Conservation (phyloP, 228 moss, liverwort and hornwort species). For the Sphagnum fallax region DNA sequence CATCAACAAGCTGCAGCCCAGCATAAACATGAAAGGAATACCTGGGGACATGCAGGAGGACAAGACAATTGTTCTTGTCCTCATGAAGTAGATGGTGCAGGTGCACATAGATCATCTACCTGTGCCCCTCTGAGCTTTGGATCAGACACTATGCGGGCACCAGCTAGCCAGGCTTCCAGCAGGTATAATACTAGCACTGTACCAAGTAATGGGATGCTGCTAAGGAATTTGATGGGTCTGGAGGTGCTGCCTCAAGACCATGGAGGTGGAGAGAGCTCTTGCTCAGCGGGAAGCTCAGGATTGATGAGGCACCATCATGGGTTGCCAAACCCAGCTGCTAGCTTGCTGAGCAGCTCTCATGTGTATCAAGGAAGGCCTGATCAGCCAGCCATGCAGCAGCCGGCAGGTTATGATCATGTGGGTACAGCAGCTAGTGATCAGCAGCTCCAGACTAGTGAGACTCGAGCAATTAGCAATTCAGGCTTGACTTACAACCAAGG, state of each 20-base stretch:
- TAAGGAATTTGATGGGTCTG: constrained; percentile 87
- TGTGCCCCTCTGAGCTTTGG: constrained; percentile 16
- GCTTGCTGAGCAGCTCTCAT: constrained; percentile 41
- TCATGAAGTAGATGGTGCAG: too few species aligned
- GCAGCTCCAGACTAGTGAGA: constrained; percentile 9
- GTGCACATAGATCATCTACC: constrained; percentile 14
- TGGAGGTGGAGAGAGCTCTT: constrained; percentile 29
- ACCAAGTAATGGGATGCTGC: constrained; percentile 72
- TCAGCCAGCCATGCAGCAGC: constrained; percentile 6
- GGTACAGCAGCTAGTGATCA: constrained; percentile 4
- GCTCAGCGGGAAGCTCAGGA: constrained; percentile 31
- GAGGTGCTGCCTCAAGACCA: constrained; percentile 33
- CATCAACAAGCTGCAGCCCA: constrained; percentile 53
- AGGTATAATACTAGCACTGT: constrained; percentile 3
- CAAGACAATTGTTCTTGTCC: constrained; percentile 19
- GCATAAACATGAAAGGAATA: constrained; percentile 27
- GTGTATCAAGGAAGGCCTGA: constrained; percentile 19
- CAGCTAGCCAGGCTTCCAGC: constrained; percentile 26
- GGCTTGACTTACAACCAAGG: constrained; percentile 1
- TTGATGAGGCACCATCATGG: constrained; percentile 24
- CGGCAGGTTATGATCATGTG: constrained; percentile 5
- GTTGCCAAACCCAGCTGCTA: constrained; percentile 32
- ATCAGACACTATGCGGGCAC: constrained; percentile 43
- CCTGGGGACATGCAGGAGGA: constrained; percentile 24
- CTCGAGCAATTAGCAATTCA: constrained; percentile 14